These are phyloP conservation scores for Rhizopus arrhizus DNA, from an alignment of 371 early-diverging fungal genomes.

Conservation along the genomic window DNA sequence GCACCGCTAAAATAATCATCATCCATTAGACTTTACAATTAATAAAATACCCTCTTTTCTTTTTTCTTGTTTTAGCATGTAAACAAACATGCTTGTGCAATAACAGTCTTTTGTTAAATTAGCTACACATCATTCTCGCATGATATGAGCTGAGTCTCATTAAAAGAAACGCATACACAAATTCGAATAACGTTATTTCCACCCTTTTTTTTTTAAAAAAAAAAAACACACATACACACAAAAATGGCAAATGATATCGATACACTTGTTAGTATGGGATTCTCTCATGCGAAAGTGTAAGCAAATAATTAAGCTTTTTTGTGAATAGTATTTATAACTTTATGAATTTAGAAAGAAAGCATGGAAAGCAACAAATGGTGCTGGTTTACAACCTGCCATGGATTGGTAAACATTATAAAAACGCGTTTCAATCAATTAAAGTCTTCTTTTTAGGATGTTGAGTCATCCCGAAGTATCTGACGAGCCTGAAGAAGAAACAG, in stretches of 20 bases:
- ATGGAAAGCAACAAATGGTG: conserved; percentile 75
- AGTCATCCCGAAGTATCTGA: conserved; percentile 76
- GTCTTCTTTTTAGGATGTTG: conserved; percentile 58
- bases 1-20: conserved; percentile 33
- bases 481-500: conserved; percentile 57
- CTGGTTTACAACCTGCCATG: conserved; percentile 87
- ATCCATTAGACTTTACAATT: neutral
- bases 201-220: neutral
- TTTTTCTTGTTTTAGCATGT: neutral
- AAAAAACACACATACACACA: neutral
- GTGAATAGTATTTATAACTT: neutral
- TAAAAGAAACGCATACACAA: too few relatives aligned
- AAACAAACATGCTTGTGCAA: neutral
- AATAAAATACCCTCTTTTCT: neutral
- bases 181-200: too few relatives aligned
- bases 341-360: conserved; percentile 54
- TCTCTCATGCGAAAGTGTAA: conserved; percentile 72
- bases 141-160: too few relatives aligned
- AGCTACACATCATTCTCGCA: too few relatives aligned
- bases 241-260: conserved; percentile 64
- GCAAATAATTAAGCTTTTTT: conserved; percentile 5
- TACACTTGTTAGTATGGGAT: conserved; percentile 78
- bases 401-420: conserved; percentile 65
- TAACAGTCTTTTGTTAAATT: too few relatives aligned
- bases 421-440: neutral